Base-by-base conservation (phyloP, 2,329 filamentous ascomycete species). In the Raffaelea albimanens region DNA sequence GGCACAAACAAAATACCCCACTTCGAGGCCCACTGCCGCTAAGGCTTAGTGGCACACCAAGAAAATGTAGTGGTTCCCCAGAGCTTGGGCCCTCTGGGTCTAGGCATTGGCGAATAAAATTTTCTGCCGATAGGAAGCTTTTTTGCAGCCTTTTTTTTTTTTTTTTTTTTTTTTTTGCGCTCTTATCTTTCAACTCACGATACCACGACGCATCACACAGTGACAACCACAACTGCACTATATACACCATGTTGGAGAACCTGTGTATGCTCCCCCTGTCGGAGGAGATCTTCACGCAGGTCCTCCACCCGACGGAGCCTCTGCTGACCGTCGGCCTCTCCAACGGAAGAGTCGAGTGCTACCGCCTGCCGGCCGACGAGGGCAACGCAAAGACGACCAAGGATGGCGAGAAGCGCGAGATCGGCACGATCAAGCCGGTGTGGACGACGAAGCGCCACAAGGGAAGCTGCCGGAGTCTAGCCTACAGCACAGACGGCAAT, bases 401-500 rank as follows among this genome's bases (percentile, higher is more conserved):
- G 41, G 84, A 77, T 53, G 84, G 73, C 2, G 77, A 71, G 31
- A 34, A 34, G 19, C 69, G 73, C 57, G 88, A 87, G 11, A 84
- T 77, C 53, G 85, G 83, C 40, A 79, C 83, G 48, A 85, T 97
- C 53, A 85, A 90, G 56, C 87, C 83, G 0, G 70, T 82, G 50
- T 98, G 93, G 93, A 78, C 80, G 57, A 97, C 93, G 5, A 76
- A 82, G 56, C 77, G 93, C 52, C 93, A 98, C 69, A 95, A 95
- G 71, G 91, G 89, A 13, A 96, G 89, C 72, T 97, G 91, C 62
- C 78, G 93, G 46, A 83, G 80, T 51, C 68, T 97, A 47, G 80
- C 76, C 4, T 97, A 90, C 66, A 83, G 81, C 54, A 66, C 80
- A 49, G 90, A 96, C 62, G 93, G 91, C 16, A 70, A 78, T 54